These are phyloP conservation scores for Mallotus japonicus DNA, from an alignment of 441 rosid species.

Conservation along the genomic window DNA sequence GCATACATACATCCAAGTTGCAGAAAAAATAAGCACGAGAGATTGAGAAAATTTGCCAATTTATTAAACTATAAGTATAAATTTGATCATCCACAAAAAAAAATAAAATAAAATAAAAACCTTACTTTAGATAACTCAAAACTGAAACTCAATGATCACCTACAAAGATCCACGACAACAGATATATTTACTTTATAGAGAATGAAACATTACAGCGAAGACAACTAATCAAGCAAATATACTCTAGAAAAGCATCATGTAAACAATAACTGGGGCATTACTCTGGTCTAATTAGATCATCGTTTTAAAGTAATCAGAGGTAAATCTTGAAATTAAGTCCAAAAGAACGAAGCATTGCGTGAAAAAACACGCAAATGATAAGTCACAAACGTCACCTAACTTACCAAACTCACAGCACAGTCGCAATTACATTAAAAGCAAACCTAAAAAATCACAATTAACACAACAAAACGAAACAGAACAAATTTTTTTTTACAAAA, in stretches of 20 bases:
- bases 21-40: not conserved
- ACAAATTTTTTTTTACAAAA: not conserved
- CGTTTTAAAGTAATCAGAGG: not conserved
- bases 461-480: not conserved
- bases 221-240: not conserved
- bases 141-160: not conserved
- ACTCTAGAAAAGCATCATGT: not conserved
- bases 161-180: too few species aligned
- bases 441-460: not conserved
- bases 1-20: not conserved
- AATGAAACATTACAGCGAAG: not conserved
- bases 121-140: not conserved
- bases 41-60: not conserved
- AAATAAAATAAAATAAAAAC: not conserved
- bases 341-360: constrained; percentile 9
- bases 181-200: too few species aligned
- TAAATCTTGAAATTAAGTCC: not conserved
- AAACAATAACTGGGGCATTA: not conserved
- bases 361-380: constrained; percentile 6
- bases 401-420: constrained; percentile 18
- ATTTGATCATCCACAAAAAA: not conserved
- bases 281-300: not conserved
- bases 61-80: not conserved
- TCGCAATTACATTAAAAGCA: constrained; percentile 8
- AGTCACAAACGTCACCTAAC: constrained; percentile 20